Conservation (phyloP, 495 filamentous ascomycete genomes). For the Daldinia decipiens region DNA sequence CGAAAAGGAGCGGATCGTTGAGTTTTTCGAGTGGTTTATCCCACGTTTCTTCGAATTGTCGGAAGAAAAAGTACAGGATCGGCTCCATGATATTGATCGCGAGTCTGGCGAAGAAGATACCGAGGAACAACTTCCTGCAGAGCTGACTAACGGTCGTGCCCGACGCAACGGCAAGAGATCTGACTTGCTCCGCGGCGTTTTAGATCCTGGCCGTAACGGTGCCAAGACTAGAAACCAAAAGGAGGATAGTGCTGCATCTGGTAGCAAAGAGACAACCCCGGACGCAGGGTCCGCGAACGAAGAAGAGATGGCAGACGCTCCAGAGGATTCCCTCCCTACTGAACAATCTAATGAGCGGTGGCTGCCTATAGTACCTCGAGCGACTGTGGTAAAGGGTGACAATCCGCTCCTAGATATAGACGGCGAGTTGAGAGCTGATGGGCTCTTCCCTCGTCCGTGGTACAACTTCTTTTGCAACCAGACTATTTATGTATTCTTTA, state of each 20-base stretch:
- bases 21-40: constrained; percentile 89
- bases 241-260: constrained; percentile 74
- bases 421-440: constrained; percentile 77
- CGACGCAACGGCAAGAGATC: constrained; percentile 78
- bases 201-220: constrained; percentile 79
- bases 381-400: constrained; percentile 58
- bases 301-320: constrained; percentile 67
- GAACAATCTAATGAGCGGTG: constrained; percentile 67
- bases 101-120: constrained; percentile 73
- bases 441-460: constrained; percentile 77
- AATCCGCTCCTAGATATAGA: constrained; percentile 57
- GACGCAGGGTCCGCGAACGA: constrained; percentile 77
- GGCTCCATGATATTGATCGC: constrained; percentile 74
- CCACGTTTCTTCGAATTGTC: constrained; percentile 89
- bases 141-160: constrained; percentile 67
- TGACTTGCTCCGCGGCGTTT: constrained; percentile 84
- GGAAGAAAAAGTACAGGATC: constrained; percentile 76
- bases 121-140: constrained; percentile 66
- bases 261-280: constrained; percentile 88
- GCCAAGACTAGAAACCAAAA: constrained; percentile 70
- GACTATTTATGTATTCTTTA: constrained; percentile 91
- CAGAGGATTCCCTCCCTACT: constrained; percentile 57
- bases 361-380: constrained; percentile 59
- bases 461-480: constrained; percentile 92
- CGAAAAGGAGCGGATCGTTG: constrained; percentile 79